Conservation (phyloP, 305 asterid genomes). For the Nicotiana rustica region DNA sequence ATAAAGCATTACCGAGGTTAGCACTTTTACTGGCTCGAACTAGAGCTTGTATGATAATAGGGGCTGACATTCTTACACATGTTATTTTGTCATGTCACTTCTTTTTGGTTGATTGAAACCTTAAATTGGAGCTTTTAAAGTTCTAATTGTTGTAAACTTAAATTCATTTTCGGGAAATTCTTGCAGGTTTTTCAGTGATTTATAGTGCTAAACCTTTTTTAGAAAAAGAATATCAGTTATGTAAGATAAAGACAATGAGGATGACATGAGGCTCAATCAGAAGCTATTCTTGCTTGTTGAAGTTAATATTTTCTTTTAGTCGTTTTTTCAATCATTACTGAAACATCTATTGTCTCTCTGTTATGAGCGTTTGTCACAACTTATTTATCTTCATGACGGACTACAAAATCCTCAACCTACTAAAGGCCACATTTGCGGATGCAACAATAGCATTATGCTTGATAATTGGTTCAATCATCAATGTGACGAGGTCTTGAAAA, state of each 20-base stretch:
- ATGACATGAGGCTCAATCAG: too few species aligned
- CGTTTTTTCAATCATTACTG: too few species aligned
- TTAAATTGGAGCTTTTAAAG: not conserved
- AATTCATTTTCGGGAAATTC: not conserved
- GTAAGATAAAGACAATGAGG: slow-evolving; percentile 8
- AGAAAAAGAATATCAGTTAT: slow-evolving; percentile 21
- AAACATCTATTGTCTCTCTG: too few species aligned
- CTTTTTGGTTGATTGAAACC: not conserved
- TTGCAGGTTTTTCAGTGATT: slow-evolving; percentile 34
- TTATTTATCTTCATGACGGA: too few species aligned
- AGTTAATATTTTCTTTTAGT: too few species aligned
- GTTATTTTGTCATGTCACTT: slow-evolving; percentile 11
- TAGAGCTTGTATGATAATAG: slow-evolving; percentile 29
- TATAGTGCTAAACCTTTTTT: slow-evolving; percentile 28
- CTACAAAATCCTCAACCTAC: too few species aligned
- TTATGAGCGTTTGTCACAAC: too few species aligned
- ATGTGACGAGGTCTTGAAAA: too few species aligned
- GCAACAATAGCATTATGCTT: too few species aligned
- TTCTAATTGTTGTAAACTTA: not conserved
- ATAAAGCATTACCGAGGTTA: slow-evolving; percentile 20
- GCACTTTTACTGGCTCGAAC: slow-evolving; percentile 30
- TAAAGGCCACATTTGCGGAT: too few species aligned
- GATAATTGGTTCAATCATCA: too few species aligned
- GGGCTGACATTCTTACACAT: slow-evolving; percentile 27
- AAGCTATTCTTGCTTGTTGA: too few species aligned